Evolutionary conservation across 2,329 filamentous ascomycete genomes (phyloP), one percentile per base, ranked within the genome.

Genomic region (Arthrinium puccinioides): DNA sequence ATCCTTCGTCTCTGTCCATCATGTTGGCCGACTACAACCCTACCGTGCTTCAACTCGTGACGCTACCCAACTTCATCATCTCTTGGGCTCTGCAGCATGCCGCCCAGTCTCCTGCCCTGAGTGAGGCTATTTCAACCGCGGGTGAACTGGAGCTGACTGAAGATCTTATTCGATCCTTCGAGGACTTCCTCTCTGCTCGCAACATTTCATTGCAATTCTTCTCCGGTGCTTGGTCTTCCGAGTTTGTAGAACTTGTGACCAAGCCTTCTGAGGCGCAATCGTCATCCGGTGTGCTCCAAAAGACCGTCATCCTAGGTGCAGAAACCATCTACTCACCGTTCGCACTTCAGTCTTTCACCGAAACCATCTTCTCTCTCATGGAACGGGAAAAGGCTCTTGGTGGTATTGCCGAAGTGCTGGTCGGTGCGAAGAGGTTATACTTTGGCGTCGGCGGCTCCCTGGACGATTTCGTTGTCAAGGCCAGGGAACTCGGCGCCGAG

Each of bases 241-340:
- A 70, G 32, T 80, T 90, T 41, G 67, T 84, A 5, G 56, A 70
- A 2, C 60, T 87, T 1, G 59, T 88, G 45, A 48, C 21, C 33
- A 31, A 16, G 25, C 29, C 45, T 21, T 32, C 39, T 21, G 31
- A 36, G 14, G 20, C n/a, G 10, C n/a, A 16, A 10, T 20, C 18
- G 23, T 40, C n/a, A 16, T 38, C 37, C 13, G 32, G 21, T n/a
- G 13, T 66, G 45, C 63, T 64, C 25, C 49, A 57, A 9, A 39
- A 50, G 28, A 72, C 69, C 11, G 59, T 84, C 3, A 63, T 89
- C 5, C 62, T 92, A 2, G 86, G 81, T 1, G 83, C 84, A 1
- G 86, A 92, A 60, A 92, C 86, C 0, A 90, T 92, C 30, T 92
- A 92, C 60, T 87, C 81, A 3, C 84, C 84, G 0, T 78, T 79